Percentiles rank a stretch among this genome's conserved stretches.
phyloP scores from a whole-genome alignment of 352 stramenopile species.

The Discostella stelligera region DNA sequence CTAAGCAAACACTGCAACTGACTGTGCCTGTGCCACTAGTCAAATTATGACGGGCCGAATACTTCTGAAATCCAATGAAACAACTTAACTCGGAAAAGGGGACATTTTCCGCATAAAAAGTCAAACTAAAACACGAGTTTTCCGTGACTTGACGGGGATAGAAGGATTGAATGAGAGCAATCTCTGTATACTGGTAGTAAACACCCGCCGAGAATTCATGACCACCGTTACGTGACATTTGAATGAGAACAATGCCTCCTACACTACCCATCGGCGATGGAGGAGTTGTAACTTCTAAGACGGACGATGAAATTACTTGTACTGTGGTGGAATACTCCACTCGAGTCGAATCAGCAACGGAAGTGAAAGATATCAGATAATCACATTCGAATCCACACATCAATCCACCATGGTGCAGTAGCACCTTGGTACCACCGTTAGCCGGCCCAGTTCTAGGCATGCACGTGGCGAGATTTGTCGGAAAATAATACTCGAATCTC shows the following conservation, averaged over 20 bases:
- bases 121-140: conserved; percentile 30
- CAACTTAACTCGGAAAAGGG: conserved; percentile 3
- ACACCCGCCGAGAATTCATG: conserved; percentile 11
- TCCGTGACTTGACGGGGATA: conserved; percentile 8
- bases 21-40: conserved; percentile 6
- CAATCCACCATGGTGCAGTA: not conserved
- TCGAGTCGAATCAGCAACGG: not conserved
- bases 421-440: conserved; percentile 16
- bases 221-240: conserved; percentile 27
- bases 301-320: conserved; percentile 1
- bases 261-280: conserved; percentile 16
- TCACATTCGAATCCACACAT: conserved; percentile 8
- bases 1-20: conserved; percentile 20
- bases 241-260: conserved; percentile 20
- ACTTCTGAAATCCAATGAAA: conserved; percentile 7
- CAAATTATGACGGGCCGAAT: not conserved
- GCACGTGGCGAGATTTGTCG: not conserved
- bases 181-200: conserved; percentile 20
- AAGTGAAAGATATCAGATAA: conserved; percentile 16
- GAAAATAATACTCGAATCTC: conserved; percentile 17
- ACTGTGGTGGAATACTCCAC: conserved; percentile 16
- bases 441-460: conserved; percentile 15
- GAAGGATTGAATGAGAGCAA: conserved; percentile 17
- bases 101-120: conserved; percentile 22
- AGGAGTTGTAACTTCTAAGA: conserved; percentile 9